Conservation (phyloP, 257 asterid genomes). For the Salvia rosmarinus region DNA sequence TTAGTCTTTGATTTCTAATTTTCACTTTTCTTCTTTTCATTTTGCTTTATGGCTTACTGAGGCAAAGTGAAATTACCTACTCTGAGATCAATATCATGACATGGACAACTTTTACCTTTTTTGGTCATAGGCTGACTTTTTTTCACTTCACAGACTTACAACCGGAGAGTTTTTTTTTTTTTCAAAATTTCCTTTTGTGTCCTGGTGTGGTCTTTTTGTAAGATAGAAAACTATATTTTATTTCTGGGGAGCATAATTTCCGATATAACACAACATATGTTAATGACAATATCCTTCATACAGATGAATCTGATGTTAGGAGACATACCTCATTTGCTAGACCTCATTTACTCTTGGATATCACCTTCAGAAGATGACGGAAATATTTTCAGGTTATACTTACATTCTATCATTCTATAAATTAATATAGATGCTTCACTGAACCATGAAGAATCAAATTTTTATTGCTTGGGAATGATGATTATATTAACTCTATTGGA, state of each 20-base stretch:
- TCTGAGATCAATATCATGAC: background rate
- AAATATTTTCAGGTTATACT: slow-evolving; percentile 67
- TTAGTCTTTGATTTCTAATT: background rate
- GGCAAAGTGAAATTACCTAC: background rate
- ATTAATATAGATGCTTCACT: background rate
- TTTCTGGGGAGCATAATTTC: slow-evolving; percentile 12
- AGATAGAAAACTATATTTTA: slow-evolving; percentile 14
- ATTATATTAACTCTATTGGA: slow-evolving; percentile 31
- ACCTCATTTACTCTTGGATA: slow-evolving; percentile 92
- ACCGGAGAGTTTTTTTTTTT: slow-evolving; percentile 2
- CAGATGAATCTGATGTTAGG: slow-evolving; percentile 98
- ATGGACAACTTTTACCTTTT: background rate
- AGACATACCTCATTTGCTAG: slow-evolving; percentile 85
- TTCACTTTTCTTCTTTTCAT: slow-evolving; percentile 3
- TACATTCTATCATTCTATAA: slow-evolving; percentile 13
- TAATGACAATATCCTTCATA: slow-evolving; percentile 44
- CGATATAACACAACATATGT: background rate
- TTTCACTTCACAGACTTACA: background rate
- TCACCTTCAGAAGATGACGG: slow-evolving; percentile 78
- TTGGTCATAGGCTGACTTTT: slow-evolving; percentile 8
- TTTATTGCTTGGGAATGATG: slow-evolving; percentile 16
- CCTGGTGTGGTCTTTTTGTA: slow-evolving; percentile 4
- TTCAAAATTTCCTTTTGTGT: background rate
- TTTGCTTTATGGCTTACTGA: background rate
- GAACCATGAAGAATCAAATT: slow-evolving; percentile 23